A percentile compares a stretch with the other conserved stretches of the same genome.
Evolutionary conservation across 768 basidiomycete species (phyloP).

Genomic region (Mycena leptocephala): DNA sequence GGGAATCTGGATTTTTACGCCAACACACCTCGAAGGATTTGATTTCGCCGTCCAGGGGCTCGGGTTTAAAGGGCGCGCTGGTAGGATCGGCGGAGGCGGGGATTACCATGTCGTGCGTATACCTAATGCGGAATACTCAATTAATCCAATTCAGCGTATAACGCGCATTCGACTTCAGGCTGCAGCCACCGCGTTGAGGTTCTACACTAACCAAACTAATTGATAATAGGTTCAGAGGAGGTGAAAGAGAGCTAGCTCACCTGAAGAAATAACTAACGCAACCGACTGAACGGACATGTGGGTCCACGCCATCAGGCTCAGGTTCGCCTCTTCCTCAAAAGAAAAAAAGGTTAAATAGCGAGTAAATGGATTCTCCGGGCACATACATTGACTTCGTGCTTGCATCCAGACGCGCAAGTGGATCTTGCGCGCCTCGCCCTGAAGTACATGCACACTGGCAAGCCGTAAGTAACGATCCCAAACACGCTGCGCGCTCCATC

Average conservation of each 20-base stretch:
- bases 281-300: slow-evolving; percentile 74
- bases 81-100: slow-evolving; percentile 66
- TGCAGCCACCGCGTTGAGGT: slow-evolving; percentile 85
- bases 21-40: slow-evolving; percentile 94
- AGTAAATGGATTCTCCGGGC: too few species aligned
- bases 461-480: slow-evolving; percentile 92
- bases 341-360: too few species aligned
- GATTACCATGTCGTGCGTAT: slow-evolving; percentile 87
- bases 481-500: slow-evolving; percentile 94
- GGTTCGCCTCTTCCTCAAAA: slow-evolving; percentile 90
- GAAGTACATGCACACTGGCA: slow-evolving; percentile 90
- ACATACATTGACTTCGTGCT: slow-evolving; percentile 94
- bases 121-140: slow-evolving; percentile 67
- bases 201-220: too few species aligned
- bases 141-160: not conserved
- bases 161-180: slow-evolving; percentile 85
- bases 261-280: slow-evolving; percentile 87
- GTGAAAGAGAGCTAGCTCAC: too few species aligned
- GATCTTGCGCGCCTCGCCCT: slow-evolving; percentile 58
- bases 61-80: slow-evolving; percentile 74
- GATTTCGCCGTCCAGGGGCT: slow-evolving; percentile 93
- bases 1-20: too few species aligned
- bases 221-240: too few species aligned
- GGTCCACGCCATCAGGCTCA: slow-evolving; percentile 73
- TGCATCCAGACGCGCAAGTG: slow-evolving; percentile 87